Conservation (phyloP, 148 eudicot species). For the Talinum fruticosum region DNA sequence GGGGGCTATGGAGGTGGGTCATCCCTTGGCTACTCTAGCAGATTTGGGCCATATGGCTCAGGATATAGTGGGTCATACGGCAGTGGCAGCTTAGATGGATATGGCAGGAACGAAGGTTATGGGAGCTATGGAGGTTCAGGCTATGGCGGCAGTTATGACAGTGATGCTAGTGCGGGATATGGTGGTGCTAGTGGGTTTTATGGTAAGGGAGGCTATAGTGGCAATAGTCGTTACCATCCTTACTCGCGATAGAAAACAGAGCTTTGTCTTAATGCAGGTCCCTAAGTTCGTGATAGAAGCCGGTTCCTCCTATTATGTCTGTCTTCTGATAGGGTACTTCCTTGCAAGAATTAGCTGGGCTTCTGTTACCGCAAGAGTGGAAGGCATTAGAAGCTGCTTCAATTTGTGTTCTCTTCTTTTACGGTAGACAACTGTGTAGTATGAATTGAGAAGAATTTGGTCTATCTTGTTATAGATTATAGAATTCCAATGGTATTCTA, state of each 20-base stretch:
- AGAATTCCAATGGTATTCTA: neutral
- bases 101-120: constrained; percentile 43
- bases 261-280: constrained; percentile 13
- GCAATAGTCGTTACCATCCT: constrained; percentile 75
- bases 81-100: constrained; percentile 46
- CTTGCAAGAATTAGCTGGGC: constrained; percentile 36
- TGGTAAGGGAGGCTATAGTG: constrained; percentile 57
- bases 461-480: constrained; percentile 13
- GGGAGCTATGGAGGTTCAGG: constrained; percentile 51
- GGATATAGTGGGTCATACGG: constrained; percentile 59
- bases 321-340: constrained; percentile 34
- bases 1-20: constrained; percentile 59
- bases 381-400: constrained; percentile 32
- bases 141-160: constrained; percentile 40
- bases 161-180: constrained; percentile 45
- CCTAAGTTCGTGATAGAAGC: constrained; percentile 51
- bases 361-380: constrained; percentile 24
- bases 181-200: constrained; percentile 49
- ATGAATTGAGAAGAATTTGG: constrained; percentile 10
- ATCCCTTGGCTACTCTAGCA: constrained; percentile 59
- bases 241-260: constrained; percentile 51
- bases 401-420: constrained; percentile 10
- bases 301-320: constrained; percentile 24
- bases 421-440: constrained; percentile 22
- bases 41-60: constrained; percentile 57